Base-by-base conservation (phyloP, 352 stramenopile species). In the Saprolegnia diclina region DNA sequence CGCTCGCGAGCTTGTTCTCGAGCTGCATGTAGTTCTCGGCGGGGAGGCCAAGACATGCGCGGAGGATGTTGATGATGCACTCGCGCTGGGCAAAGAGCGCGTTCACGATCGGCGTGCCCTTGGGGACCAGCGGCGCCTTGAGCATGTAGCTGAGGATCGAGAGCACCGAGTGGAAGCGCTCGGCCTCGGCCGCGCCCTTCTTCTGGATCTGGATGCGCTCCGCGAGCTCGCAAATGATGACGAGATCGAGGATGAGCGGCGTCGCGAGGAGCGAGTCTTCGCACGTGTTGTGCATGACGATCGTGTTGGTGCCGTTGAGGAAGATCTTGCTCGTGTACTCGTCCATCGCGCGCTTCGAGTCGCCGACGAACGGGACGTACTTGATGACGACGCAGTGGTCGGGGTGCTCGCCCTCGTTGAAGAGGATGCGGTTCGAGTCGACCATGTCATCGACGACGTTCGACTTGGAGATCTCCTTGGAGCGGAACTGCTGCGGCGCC, bases 311-410 rank as follows among this genome's bases (percentile, higher is more conserved):
- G 68, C 97, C 97, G 65, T 98, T 98, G 96, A 99, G 98, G 79
- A 99, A 99, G 74, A 99, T 99, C 85, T 99, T 98, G 24, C 90
- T 98, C 32, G 96, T 99, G 83, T 99, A 99, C 83, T 99, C 97
- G 73, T 99, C 97, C 79, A 99, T 94, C n/a, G 97, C 97, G 65
- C 97, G 94, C 85, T 99, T 99, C 71, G 89, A 98, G 87, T 99
- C 97, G 68, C 92, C 96, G 14, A 99, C 97, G 74, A 98, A 98
- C 42, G 97, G 97, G 55, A 99, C 96, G 79, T 99, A 99, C 86
- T 99, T 99, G 82, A 99, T 99, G 22, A 99, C 97, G 46, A 99
- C 97, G 38, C 98, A 92, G 81, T 99, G 97, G 83, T 99, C 97
- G 4, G 97, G 97, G 79, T 99, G 96, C 76, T 99, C 96, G 73